Percentiles rank a stretch among this genome's conserved stretches.
These are phyloP conservation scores for Bolboschoenus planiculmis DNA, from an alignment of 176 grass and related monocot genomes.

Conservation along the genomic window DNA sequence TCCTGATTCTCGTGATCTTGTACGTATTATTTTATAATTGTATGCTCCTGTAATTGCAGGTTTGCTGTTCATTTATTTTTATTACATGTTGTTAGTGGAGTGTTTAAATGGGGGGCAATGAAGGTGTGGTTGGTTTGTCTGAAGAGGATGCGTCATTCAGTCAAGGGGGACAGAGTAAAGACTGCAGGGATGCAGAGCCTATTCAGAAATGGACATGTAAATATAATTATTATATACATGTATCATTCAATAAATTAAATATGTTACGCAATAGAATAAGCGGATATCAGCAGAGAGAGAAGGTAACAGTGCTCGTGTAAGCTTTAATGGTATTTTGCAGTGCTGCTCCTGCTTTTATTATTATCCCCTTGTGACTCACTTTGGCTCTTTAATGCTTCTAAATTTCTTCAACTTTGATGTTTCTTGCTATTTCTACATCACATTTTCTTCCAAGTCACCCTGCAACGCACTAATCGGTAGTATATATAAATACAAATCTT, in stretches of 20 bases:
- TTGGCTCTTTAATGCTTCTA: background rate
- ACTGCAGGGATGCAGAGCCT: constrained; percentile 8
- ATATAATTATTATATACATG: background rate
- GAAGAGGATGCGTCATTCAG: constrained; percentile 26
- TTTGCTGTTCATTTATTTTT: background rate
- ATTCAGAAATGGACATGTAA: constrained; percentile 3
- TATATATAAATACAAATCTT: background rate
- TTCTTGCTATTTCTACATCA: background rate
- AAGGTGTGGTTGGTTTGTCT: constrained; percentile 25
- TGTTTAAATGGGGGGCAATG: background rate
- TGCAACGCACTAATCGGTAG: background rate
- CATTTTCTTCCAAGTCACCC: background rate
- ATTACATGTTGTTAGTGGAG: background rate
- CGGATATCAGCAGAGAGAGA: background rate
- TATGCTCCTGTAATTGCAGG: background rate
- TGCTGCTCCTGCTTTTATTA: constrained; percentile 2
- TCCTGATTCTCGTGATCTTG: too few species aligned
- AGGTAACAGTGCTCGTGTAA: constrained; percentile 16
- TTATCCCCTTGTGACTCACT: background rate
- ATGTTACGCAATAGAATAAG: constrained; percentile 8
- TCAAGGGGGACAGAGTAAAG: constrained; percentile 25
- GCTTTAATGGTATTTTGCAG: constrained; percentile 16
- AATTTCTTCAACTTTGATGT: background rate
- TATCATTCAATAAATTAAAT: background rate
- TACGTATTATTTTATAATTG: background rate